Conservation (phyloP, 2,329 filamentous ascomycete genomes). For the Cordyceps pruinosa region DNA sequence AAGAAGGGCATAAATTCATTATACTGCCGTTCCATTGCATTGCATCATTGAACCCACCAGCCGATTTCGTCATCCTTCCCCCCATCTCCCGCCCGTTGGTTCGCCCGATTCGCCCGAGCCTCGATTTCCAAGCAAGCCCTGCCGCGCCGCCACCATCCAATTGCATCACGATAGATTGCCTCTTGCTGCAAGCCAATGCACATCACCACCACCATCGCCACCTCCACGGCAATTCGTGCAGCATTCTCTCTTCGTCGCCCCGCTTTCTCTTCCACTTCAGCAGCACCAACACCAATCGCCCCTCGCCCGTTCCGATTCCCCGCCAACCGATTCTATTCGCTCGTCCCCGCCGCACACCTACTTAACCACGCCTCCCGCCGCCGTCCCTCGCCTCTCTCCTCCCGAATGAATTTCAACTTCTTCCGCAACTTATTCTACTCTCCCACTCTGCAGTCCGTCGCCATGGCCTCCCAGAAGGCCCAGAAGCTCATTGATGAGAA, state of each 20-base stretch:
- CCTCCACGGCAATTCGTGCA: background rate
- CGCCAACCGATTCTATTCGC: background rate
- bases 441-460: conserved; percentile 51
- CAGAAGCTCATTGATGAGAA: conserved; percentile 85
- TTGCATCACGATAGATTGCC: background rate
- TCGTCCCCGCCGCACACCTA: background rate
- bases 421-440: conserved; percentile 64
- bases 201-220: background rate
- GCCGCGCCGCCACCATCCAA: background rate
- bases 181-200: background rate
- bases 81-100: background rate
- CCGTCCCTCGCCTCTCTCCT: background rate
- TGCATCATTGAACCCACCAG: background rate
- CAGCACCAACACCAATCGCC: background rate
- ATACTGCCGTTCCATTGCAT: background rate
- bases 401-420: conserved; percentile 60
- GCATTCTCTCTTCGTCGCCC: background rate
- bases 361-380: background rate
- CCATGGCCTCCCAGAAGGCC: conserved; percentile 79
- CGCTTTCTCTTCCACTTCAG: background rate
- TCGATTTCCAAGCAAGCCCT: conserved; percentile 1
- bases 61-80: background rate
- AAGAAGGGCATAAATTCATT: background rate
- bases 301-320: background rate
- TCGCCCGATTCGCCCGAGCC: background rate